These are phyloP conservation scores for Spiromastix sp. DNA, from an alignment of 2,329 filamentous ascomycete species.

Conservation along the genomic window DNA sequence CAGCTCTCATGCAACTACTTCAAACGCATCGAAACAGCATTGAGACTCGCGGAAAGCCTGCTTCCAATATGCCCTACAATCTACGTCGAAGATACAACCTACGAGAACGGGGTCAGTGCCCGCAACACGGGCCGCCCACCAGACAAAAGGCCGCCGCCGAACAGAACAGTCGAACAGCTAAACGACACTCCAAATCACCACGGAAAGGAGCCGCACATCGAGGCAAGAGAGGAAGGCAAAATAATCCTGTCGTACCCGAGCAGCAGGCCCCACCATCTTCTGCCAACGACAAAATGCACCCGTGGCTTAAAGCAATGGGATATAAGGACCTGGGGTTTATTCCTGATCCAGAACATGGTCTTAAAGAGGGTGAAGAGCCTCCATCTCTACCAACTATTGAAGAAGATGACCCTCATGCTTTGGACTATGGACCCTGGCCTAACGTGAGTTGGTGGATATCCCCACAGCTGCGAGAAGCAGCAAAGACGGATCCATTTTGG, in stretches of 20 bases:
- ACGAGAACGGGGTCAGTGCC: neutral
- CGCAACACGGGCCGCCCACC: neutral
- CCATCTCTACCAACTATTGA: neutral
- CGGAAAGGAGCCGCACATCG: neutral
- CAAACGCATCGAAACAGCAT: neutral
- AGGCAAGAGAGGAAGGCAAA: neutral
- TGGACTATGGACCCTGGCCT: conserved; percentile 1
- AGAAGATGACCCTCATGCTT: conserved; percentile 1
- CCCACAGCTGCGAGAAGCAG: neutral
- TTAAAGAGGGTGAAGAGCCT: conserved; percentile 3
- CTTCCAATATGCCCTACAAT: conserved; percentile 3
- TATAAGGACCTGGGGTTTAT: conserved; percentile 1
- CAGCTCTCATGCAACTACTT: conserved; percentile 2
- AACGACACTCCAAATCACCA: neutral
- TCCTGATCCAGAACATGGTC: conserved; percentile 1
- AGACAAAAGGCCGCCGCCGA: neutral
- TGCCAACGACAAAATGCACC: conserved; percentile 1
- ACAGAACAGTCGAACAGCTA: neutral
- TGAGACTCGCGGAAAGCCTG: neutral
- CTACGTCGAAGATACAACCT: conserved; percentile 3
- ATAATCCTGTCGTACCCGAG: neutral
- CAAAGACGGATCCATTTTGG: neutral
- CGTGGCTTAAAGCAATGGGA: conserved; percentile 2
- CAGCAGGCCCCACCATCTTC: neutral
- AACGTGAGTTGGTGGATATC: neutral